phyloP scores from a whole-genome alignment of 352 stramenopile species.

The Phytophthora ohioensis region DNA sequence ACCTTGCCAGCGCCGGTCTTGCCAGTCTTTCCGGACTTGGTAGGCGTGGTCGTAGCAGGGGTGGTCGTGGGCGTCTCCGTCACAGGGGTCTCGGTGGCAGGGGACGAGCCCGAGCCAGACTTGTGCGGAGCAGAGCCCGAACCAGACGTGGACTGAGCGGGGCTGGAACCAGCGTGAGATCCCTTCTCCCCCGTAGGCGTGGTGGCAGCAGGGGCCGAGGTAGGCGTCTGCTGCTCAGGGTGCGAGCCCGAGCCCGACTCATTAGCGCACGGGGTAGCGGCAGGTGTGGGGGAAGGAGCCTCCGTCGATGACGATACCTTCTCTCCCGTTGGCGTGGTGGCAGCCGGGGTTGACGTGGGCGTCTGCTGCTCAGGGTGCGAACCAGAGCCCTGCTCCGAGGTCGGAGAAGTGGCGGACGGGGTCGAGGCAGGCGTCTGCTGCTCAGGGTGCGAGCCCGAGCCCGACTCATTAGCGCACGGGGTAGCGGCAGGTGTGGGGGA shows the following conservation, averaged over 20 bases:
- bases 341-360: slow-evolving; percentile 13
- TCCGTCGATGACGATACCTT: background rate
- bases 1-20: slow-evolving; percentile 27
- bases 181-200: slow-evolving; percentile 12
- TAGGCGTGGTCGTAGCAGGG: slow-evolving; percentile 20
- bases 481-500: slow-evolving; percentile 9
- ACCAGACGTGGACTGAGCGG: slow-evolving; percentile 19
- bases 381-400: slow-evolving; percentile 6
- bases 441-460: slow-evolving; percentile 12
- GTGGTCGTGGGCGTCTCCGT: slow-evolving; percentile 19
- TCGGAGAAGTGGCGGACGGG: background rate
- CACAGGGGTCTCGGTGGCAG: slow-evolving; percentile 1
- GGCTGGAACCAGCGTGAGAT: slow-evolving; percentile 15
- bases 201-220: slow-evolving; percentile 12
- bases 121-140: slow-evolving; percentile 7
- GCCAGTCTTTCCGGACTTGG: slow-evolving; percentile 29
- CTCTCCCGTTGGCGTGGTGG: slow-evolving; percentile 12
- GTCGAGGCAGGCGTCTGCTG: slow-evolving; percentile 6
- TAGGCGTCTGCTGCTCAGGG: slow-evolving; percentile 12
- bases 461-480: background rate
- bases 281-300: slow-evolving; percentile 1
- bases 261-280: slow-evolving; percentile 5
- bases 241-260: slow-evolving; percentile 4
- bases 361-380: slow-evolving; percentile 20
- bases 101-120: slow-evolving; percentile 25